Evolutionary conservation across 768 basidiomycete species (phyloP), one percentile per base, ranked within the genome.

Genomic region (Panellus pusillus): DNA sequence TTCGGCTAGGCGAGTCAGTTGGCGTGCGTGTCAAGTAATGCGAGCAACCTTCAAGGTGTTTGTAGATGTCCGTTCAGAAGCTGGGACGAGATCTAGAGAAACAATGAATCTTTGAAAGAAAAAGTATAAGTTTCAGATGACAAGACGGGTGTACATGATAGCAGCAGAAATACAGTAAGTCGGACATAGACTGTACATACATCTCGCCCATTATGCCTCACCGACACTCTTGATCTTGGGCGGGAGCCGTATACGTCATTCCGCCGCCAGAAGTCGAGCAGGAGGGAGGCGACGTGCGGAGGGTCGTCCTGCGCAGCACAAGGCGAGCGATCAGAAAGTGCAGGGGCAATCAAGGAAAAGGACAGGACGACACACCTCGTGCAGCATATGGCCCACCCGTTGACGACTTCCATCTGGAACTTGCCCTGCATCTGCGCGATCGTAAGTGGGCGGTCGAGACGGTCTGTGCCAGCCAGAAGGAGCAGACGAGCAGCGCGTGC

Each of bases 391-490:
- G 0, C 97, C 96, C 1, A 92, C 91, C 31, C 84, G 9, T 84
- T 81, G 55, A 96, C 79, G 35, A 99, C 93, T 19, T 81, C 86
- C 68, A 98, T 79, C 71, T 98, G 96, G 70, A 98, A 99, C 68
- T 97, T 98, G 64, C 87, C 55, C 67, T 87, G 92, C 93, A 96
- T 95, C 66, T 95, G 93, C 1, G 89, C 97, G 45, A 98, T 93
- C 88, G 96, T 97, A 42, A 99, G 78, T 61, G 92, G 86, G 61
- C 83, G 88, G 65, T 99, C 97, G 4, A 98, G 81, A 15, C 94
- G 78, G 62, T 99, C 97, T 15, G 94, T 86, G 0, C 95, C 96
- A 0, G 97, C 97, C 14, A 99, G 76, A 9, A 98, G 81, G 19
- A 99, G 81, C 24, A 99, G 72, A 24, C 95, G 84, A 0, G 95